Evolutionary conservation across 108 stramenopile species (phyloP), one percentile per base, ranked within the genome.

Genomic region (Nitzschia sp.): DNA sequence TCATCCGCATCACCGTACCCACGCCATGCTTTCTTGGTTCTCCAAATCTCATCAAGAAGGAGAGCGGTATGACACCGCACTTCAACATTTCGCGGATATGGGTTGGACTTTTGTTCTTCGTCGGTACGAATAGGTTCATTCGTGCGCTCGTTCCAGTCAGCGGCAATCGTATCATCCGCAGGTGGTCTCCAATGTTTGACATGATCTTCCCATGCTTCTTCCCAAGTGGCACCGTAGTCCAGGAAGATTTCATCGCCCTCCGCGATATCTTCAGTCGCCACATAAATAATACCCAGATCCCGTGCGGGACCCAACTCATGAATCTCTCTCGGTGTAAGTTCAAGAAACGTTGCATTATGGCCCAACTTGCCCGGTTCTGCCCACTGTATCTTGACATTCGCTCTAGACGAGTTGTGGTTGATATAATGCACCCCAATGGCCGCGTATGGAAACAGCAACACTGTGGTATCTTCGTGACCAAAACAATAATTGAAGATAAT

Each of bases 401-500:
- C 72, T 27, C 42, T 17, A 1, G 45, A 26, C 45, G 19, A n/a
- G 54, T 56, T 42, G 59, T 89, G 88, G 68, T 92, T 92, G 69
- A 92, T 92, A 48, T 56, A 87, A 2, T 64, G 65, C 8, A 87
- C 77, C 26, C 80, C 77, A 21, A 46, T 34, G 3, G 76, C 61
- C 6, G 84, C 82, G 38, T 87, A 85, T 32, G 91, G 91, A 59
- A 85, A 89, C 19, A 92, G 55, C 4, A 89, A 47, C 3, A 87
- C 15, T 1, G 86, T 68, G 27, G 86, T 71, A 26, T 77, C 66
- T 18, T 49, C n/a, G 64, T 89, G 85, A 0, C 84, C 83, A 78
- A 87, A 89, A 48, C 91, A 92, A 49, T 92, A 92, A 51, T 92
- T 92, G 55, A 86, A 38, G n/a, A 87, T 34, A 0, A 92, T 62